Conservation (phyloP, 345 rosid genomes). For the Zanthoxylum bungeanum region DNA sequence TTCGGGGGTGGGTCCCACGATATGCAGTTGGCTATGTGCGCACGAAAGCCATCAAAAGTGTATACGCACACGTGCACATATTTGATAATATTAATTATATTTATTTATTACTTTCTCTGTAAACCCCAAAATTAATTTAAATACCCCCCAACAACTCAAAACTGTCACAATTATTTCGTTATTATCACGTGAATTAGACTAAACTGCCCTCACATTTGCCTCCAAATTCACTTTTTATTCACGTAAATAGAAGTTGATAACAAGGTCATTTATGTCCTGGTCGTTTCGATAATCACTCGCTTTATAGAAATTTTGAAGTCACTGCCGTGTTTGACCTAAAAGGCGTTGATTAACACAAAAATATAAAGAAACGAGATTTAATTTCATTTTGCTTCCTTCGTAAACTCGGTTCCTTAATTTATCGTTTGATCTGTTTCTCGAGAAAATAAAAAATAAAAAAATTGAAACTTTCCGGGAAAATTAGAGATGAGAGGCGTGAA, state of each 20-base stretch:
- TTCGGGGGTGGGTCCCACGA: background rate
- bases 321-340: slow-evolving; percentile 67
- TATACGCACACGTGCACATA: slow-evolving; percentile 34
- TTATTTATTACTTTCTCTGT: background rate
- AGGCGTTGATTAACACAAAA: slow-evolving; percentile 9
- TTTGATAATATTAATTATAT: slow-evolving; percentile 5
- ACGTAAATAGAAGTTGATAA: background rate
- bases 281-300: slow-evolving; percentile 25
- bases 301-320: slow-evolving; percentile 17
- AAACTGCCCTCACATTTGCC: background rate
- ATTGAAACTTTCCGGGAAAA: background rate
- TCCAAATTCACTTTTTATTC: background rate
- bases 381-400: background rate
- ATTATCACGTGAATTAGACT: background rate
- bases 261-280: slow-evolving; percentile 11
- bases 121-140: background rate
- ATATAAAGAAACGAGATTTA: background rate
- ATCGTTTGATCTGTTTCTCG: slow-evolving; percentile 14
- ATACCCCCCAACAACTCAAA: background rate
- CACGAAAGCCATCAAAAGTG: slow-evolving; percentile 26
- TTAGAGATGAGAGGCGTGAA: slow-evolving; percentile 44
- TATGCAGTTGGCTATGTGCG: slow-evolving; percentile 11
- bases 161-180: background rate
- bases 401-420: background rate
- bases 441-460: too few species aligned